These are phyloP conservation scores for Blattamonas nauphoetae DNA, from an alignment of 78 protist genomes.

Conservation along the genomic window DNA sequence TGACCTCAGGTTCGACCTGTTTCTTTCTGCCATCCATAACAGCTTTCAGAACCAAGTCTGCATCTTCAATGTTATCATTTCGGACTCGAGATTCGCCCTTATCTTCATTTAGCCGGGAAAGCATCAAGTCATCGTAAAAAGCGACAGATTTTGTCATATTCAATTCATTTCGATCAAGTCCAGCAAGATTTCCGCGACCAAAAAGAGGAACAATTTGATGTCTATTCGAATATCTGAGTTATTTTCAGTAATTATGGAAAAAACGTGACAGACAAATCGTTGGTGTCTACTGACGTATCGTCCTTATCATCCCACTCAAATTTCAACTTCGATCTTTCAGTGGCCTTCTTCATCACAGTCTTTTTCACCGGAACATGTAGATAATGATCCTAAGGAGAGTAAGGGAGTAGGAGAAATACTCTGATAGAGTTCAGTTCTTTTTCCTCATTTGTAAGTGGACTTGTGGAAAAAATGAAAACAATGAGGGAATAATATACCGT, in stretches of 20 bases:
- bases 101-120: neutral
- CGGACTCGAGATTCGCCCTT: neutral
- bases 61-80: neutral
- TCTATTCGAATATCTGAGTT: neutral
- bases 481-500: no score
- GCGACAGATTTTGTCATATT: neutral
- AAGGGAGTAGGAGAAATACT: no score
- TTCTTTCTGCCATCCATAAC: neutral
- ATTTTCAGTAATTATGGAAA: neutral
- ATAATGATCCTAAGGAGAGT: no score
- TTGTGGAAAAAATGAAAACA: no score
- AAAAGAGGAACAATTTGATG: slow-evolving; percentile 35
- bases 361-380: no score
- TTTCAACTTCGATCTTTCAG: neutral
- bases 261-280: slow-evolving; percentile 36
- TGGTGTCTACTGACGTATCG: slow-evolving; percentile 52
- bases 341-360: neutral
- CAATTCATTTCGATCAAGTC: slow-evolving; percentile 19
- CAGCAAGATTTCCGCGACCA: slow-evolving; percentile 60
- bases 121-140: neutral
- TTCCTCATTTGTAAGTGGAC: no score
- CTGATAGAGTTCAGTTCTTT: no score
- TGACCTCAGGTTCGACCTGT: slow-evolving; percentile 21
- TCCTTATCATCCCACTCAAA: slow-evolving; percentile 70
- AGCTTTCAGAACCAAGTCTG: neutral